Conservation (phyloP, 140 eudicot genomes). For the Ambrosia hybrid region DNA sequence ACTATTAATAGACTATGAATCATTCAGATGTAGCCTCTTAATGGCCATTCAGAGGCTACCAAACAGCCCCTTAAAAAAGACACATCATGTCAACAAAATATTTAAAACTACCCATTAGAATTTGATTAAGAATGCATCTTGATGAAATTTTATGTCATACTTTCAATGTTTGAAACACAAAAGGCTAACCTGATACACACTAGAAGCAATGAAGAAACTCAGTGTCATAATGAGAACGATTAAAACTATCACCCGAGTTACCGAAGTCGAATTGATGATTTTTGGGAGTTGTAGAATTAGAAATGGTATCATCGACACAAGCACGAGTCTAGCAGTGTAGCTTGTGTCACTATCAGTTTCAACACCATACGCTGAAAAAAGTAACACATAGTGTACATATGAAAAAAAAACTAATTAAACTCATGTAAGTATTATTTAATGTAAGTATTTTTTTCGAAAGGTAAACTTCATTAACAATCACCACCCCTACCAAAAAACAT, state of each 20-base stretch:
- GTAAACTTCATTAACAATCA: no score
- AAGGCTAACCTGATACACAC: slow-evolving; percentile 54
- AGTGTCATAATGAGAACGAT: slow-evolving; percentile 52
- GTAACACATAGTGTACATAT: background rate
- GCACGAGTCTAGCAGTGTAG: slow-evolving; percentile 62
- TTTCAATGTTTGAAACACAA: background rate
- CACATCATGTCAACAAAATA: no score
- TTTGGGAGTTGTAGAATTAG: slow-evolving; percentile 53
- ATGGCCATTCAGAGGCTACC: no score
- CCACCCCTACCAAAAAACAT: no score
- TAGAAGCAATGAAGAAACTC: slow-evolving; percentile 39
- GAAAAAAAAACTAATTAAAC: background rate
- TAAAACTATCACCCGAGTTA: slow-evolving; percentile 41
- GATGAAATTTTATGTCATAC: background rate
- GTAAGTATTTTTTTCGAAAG: no score
- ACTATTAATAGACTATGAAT: no score
- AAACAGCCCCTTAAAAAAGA: no score
- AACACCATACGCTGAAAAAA: slow-evolving; percentile 48
- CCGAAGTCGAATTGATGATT: slow-evolving; percentile 35
- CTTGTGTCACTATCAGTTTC: slow-evolving; percentile 60
- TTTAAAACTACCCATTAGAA: no score
- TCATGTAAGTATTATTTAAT: no score
- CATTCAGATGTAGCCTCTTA: no score
- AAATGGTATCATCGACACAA: slow-evolving; percentile 58
- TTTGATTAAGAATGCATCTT: no score